Conservation (phyloP, 306 rosid species). For the Gleditsia sinensis region DNA sequence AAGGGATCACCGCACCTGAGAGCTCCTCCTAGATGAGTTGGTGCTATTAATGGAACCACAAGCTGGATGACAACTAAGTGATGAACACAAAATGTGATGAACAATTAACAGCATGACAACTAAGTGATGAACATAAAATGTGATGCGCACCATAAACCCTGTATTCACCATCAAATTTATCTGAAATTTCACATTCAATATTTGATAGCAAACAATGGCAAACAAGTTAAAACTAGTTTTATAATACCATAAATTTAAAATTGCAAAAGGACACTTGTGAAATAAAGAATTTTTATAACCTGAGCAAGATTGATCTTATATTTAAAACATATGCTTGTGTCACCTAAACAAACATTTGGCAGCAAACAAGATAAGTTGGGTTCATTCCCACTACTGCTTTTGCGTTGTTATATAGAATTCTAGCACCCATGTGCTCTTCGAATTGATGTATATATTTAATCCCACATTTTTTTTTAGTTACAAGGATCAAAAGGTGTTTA, state of each 20-base stretch:
- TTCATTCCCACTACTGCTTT: not conserved
- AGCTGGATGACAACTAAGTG: not conserved
- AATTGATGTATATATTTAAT: conserved; percentile 22
- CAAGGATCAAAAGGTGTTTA: conserved; percentile 8
- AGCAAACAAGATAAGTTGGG: conserved; percentile 23
- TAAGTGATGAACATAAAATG: too few relatives aligned
- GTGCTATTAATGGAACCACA: not conserved
- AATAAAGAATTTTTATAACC: too few relatives aligned
- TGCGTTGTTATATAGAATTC: not conserved
- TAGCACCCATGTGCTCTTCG: conserved; percentile 9
- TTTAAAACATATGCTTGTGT: too few relatives aligned
- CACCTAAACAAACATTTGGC: not conserved
- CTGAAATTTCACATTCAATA: not conserved
- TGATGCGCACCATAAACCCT: not conserved
- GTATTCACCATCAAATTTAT: not conserved
- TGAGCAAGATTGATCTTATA: too few relatives aligned
- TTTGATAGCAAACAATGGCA: conserved; percentile 17
- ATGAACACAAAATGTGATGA: too few relatives aligned
- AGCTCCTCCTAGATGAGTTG: not conserved
- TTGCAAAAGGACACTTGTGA: too few relatives aligned
- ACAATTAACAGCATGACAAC: too few relatives aligned
- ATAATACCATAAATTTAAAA: too few relatives aligned
- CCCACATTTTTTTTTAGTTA: not conserved
- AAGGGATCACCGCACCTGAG: not conserved
- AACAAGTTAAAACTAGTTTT: conserved; percentile 27